phyloP scores from a whole-genome alignment of 2,329 filamentous ascomycete genomes.

The Pseudogymnoascus sp. region DNA sequence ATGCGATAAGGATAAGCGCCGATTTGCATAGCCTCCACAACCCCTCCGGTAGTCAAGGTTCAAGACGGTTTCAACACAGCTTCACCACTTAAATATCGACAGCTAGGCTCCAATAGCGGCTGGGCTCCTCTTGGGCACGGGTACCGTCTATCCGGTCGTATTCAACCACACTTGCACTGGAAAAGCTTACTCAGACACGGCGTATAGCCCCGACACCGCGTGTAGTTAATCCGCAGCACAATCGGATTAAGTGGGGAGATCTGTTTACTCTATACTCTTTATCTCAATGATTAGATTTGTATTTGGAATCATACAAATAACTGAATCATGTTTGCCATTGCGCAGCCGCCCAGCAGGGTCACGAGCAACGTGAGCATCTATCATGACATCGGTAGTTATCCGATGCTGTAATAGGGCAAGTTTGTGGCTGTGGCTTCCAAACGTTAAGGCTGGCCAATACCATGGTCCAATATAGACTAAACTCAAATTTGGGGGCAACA shows the following conservation, averaged over 20 bases:
- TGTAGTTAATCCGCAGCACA: neutral
- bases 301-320: neutral
- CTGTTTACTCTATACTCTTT: neutral
- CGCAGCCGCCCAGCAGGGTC: neutral
- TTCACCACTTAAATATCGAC: neutral
- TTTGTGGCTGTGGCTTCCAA: neutral
- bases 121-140: neutral
- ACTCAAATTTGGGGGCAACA: neutral
- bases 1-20: constrained; percentile 7
- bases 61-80: neutral
- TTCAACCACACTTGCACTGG: neutral
- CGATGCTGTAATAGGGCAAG: neutral
- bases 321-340: neutral
- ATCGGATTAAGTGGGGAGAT: neutral
- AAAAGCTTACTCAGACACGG: neutral
- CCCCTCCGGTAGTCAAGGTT: neutral
- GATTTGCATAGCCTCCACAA: constrained; percentile 5
- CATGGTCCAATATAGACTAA: neutral
- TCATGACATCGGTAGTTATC: neutral
- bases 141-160: neutral
- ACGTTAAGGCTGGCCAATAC: neutral
- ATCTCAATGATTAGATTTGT: neutral
- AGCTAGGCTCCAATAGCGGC: neutral
- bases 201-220: neutral
- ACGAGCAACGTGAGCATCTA: neutral